Evolutionary conservation across 768 basidiomycete genomes (phyloP), one percentile per base, ranked within the genome.

Genomic region (Tylopilus rubrobrunneus): DNA sequence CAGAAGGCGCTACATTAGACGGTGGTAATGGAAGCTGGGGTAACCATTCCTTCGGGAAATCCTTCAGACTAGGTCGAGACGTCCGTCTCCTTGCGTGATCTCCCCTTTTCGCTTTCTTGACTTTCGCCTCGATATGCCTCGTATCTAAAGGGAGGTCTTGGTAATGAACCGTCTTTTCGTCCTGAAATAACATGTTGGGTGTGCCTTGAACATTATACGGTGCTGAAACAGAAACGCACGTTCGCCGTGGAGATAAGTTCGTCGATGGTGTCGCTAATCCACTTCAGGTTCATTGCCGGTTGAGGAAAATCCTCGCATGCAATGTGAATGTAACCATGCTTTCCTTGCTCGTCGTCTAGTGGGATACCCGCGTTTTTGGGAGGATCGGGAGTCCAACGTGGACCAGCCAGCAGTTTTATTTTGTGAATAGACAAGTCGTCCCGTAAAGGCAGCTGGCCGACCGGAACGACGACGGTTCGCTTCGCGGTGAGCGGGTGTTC

Each of bases 11-110:
- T 37, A 46, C 44, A 46, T 62, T 47, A 29, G 46, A 31, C 46
- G 41, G 34, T 40, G 37, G 25, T 17, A 45, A 53, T 45, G 59
- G 25, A 25, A 48, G 49, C 46, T 53, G 62, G 47, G 85, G 85
- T 53, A 95, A 75, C 93, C 93, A 97, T 66, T 88, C 88, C 64
- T 79, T 71, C 9, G 93, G 93, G 68, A 94, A 96, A 65, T 94
- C 91, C 57, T 71, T 76, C 50, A 93, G 74, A 19, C 87, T 80
- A 25, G 90, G 84, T 56, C 82, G 78, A 48, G 79, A 71, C 33
- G 76, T 66, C 57, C 81, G 76, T 59, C 78, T 76, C 52, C 79
- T 76, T 47, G 78, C 74, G 69, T 88, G 83, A 55, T 86, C 88
- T 23, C 87, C 87, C 64, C 80, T 82, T 67, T 83, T 86, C 45